Evolutionary conservation across 805 yeast genomes (phyloP).

Genomic region (Metschnikowia matae): DNA sequence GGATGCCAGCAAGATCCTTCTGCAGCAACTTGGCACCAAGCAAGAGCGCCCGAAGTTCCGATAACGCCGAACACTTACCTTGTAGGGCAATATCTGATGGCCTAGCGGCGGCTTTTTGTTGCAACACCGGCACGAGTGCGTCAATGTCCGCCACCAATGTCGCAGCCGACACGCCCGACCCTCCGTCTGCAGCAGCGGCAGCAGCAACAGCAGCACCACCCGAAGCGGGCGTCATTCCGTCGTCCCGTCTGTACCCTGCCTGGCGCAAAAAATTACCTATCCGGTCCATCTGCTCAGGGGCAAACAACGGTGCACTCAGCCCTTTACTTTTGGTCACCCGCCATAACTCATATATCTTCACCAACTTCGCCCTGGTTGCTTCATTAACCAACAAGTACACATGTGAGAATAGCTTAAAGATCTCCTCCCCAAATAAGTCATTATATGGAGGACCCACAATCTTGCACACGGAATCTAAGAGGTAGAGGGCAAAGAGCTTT

Average conservation of each 20-base stretch:
- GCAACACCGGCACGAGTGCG: conserved; percentile 40
- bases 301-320: conserved; percentile 68
- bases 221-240: not conserved
- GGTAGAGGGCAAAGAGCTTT: conserved; percentile 78
- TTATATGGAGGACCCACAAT: conserved; percentile 89
- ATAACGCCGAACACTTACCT: conserved; percentile 43
- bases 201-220: too few species aligned
- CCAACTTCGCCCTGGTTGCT: conserved; percentile 62
- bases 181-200: not conserved
- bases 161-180: conserved; percentile 8
- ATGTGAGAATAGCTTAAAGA: conserved; percentile 66
- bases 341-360: conserved; percentile 86
- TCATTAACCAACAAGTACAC: conserved; percentile 80
- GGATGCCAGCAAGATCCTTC: conserved; percentile 35
- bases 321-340: conserved; percentile 55
- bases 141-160: conserved; percentile 31
- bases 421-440: conserved; percentile 63
- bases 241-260: conserved; percentile 22
- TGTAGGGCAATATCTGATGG: conserved; percentile 39
- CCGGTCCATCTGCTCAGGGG: conserved; percentile 59
- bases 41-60: conserved; percentile 40
- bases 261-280: conserved; percentile 66
- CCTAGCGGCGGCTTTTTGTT: conserved; percentile 29
- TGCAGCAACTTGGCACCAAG: conserved; percentile 32
- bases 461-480: conserved; percentile 88